phyloP scores from a whole-genome alignment of 257 asterid species.

The Jacaranda mimosifolia region DNA sequence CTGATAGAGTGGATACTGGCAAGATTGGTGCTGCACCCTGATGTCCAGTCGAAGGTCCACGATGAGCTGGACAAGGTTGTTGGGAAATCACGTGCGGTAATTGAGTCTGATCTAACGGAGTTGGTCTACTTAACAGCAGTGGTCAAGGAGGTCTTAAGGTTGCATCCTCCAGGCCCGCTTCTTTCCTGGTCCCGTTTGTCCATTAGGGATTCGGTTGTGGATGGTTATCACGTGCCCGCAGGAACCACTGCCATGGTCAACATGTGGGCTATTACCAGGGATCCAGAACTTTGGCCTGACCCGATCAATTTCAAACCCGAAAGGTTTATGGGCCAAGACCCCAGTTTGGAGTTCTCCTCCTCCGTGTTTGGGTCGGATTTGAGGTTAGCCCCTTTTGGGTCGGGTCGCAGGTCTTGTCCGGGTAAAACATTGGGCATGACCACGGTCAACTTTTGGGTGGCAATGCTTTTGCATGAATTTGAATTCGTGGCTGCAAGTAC shows the following conservation, averaged over 20 bases:
- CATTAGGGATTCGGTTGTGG: constrained; percentile 47
- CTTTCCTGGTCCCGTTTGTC: constrained; percentile 72
- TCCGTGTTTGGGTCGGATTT: constrained; percentile 58
- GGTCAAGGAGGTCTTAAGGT: constrained; percentile 62
- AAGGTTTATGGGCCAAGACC: constrained; percentile 44
- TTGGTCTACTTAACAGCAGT: constrained; percentile 56
- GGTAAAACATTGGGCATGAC: constrained; percentile 63
- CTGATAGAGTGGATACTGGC: constrained; percentile 70
- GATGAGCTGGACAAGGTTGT: constrained; percentile 52
- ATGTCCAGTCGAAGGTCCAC: constrained; percentile 54
- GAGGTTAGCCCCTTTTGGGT: constrained; percentile 74
- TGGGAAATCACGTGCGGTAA: constrained; percentile 43
- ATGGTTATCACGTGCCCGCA: constrained; percentile 58
- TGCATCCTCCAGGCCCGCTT: constrained; percentile 80
- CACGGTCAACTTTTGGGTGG: constrained; percentile 62
- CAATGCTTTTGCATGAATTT: constrained; percentile 52
- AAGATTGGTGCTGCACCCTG: constrained; percentile 62
- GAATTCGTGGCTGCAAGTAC: constrained; percentile 29
- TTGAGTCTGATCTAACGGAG: constrained; percentile 48
- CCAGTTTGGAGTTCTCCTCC: constrained; percentile 14
- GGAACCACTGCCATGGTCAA: constrained; percentile 77
- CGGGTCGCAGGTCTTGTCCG: constrained; percentile 70
- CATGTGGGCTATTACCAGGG: constrained; percentile 76
- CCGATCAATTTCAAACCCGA: constrained; percentile 59
- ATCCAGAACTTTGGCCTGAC: constrained; percentile 55